Evolutionary conservation across 371 early-diverging fungal species (phyloP), one percentile per base, ranked within the genome.

Genomic region (Chytridium lagenaria): DNA sequence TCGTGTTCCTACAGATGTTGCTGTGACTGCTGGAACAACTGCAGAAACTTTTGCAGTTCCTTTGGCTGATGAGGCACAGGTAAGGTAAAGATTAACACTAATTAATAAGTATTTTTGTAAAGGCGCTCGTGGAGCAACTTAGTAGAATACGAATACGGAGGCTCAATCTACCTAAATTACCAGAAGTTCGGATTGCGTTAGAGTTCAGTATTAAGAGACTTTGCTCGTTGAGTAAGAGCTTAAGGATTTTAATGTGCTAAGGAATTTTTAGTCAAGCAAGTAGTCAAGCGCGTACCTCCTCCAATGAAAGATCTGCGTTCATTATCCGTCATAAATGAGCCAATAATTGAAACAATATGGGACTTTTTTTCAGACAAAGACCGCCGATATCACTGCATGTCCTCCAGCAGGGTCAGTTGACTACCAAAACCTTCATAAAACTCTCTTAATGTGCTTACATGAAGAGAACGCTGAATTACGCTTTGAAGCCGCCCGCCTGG

Each of bases 311-410:
- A 50, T 30, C 50, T n/a, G n/a, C n/a, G n/a, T n/a, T n/a, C n/a
- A n/a, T n/a, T n/a, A n/a, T n/a, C n/a, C n/a, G n/a, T 70, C 44
- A 69, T 61, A n/a, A n/a, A 31, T 19, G 44, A 44, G 12, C 19
- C 19, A 19, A 44, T 19, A 44, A 70, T 80, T 50, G 44, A 75
- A 12, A 26, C 26, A 15, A 51, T 80, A 51, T 59, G 57, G 22
- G 79, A 83, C 61, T n/a, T 80, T 83, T 59, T 70, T 83, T 33
- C 39, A 67, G 15, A 78, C 76, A 1, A 75, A 78, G 0, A 74
- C 63, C 65, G 67, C 69, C 2, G 12, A 50, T 7, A 50, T 80
- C 23, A 38, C 30, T 1, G 22, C 31, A 1, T 36, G 65, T 5
- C 83, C 83, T 0, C 36, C 19, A 5, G 28, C 31, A 2, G 77